Evolutionary conservation across 257 asterid species (phyloP), one percentile per base, ranked within the genome.

Genomic region (Przewalskia tangutica): DNA sequence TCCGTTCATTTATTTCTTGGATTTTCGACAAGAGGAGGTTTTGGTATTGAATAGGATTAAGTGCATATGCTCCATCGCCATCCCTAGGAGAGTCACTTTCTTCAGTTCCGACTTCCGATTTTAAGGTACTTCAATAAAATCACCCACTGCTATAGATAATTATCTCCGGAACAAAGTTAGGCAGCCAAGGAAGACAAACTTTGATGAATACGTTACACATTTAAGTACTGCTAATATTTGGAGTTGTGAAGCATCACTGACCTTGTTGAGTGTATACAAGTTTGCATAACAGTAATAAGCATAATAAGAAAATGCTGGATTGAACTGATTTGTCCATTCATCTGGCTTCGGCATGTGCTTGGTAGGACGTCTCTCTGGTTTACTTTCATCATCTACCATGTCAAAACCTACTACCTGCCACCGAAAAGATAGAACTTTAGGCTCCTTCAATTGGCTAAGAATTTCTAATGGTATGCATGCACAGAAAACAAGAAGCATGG

Each of bases 311-410:
- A 88, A 96, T 79, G 98, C 98, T 50, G 98, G 98, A 84, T 93
- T 95, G 87, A 93, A 95, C 62, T 78, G 91, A 86, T 95, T 95
- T 6, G 98, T 95, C 98, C 98, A 95, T 80, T 95, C 93, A 81
- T 92, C 88, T 60, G 98, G 98, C 77, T 87, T 89, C 63, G 98
- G 97, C 98, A 95, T 95, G 87, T 95, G 98, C 88, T 95, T 95
- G 44, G 98, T 95, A 59, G 98, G 98, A 50, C 97, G 97, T 85
- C 98, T 92, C 89, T 95, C 98, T 3, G 98, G 98, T 85, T 95
- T 95, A 87, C 98, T 95, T 90, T 95, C 98, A 90, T 95, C 98
- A 91, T 95, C 98, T 58, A 95, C 98, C 81, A 95, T 85, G 88
- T 95, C 98, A 77, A 95, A 92, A 65, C 98, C 98, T 66, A 95